Conservation (phyloP, 176 grass and related monocot species). For the Musa beccarii region DNA sequence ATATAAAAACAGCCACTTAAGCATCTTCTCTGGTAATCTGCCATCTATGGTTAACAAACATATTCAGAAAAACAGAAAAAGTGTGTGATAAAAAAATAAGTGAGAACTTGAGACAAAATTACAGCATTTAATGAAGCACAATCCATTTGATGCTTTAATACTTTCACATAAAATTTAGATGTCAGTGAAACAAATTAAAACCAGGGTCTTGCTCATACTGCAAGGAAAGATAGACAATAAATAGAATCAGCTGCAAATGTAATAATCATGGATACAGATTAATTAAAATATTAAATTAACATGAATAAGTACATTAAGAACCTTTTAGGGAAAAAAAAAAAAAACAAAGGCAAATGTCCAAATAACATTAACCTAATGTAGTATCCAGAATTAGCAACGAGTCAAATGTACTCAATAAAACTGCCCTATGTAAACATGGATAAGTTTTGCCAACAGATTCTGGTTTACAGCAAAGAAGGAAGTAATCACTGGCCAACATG, state of each 20-base stretch:
- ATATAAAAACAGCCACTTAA: neutral
- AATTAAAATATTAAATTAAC: too few species aligned
- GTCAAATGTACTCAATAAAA: too few species aligned
- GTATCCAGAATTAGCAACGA: neutral
- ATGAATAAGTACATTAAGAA: too few species aligned
- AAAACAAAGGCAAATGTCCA: neutral
- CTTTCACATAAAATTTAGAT: neutral
- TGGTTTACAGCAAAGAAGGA: neutral
- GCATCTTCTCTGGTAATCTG: too few species aligned
- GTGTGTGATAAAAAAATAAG: neutral
- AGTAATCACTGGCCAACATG: neutral
- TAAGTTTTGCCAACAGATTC: neutral
- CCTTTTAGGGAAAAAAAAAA: neutral
- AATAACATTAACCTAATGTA: neutral
- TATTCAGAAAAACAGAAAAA: neutral
- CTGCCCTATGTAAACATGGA: neutral
- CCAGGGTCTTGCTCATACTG: neutral
- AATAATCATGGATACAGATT: too few species aligned
- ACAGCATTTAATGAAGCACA: neutral
- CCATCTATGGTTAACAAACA: neutral
- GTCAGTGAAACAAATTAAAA: neutral
- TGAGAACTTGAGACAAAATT: too few species aligned
- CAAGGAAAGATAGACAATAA: neutral
- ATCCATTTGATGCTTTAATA: neutral
- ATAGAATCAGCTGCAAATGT: too few species aligned